These are phyloP conservation scores for Ganoderma resinaceum DNA, from an alignment of 1,284 basidiomycete genomes.

Conservation along the genomic window DNA sequence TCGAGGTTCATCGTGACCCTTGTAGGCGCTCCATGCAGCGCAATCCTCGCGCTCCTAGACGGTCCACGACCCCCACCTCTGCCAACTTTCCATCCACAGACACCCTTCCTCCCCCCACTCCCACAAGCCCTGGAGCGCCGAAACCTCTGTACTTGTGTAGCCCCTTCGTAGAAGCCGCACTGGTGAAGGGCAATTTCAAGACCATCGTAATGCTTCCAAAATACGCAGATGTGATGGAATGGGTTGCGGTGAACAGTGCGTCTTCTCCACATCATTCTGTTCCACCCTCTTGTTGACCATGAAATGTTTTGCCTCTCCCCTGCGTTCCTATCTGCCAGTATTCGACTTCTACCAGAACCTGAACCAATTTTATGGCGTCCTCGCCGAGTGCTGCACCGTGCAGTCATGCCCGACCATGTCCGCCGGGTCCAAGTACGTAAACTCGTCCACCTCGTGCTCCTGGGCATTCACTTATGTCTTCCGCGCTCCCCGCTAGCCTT, in stretches of 20 bases:
- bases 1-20: constrained; percentile 20
- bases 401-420: constrained; percentile 94
- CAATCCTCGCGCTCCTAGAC: constrained; percentile 66
- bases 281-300: background rate
- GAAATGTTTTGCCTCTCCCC: background rate
- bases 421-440: constrained; percentile 79
- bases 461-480: background rate
- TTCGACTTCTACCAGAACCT: constrained; percentile 97
- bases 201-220: constrained; percentile 98
- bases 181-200: constrained; percentile 99
- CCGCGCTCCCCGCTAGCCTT: constrained; percentile 61
- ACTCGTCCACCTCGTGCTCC: constrained; percentile 39
- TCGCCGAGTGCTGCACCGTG: constrained; percentile 94
- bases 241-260: constrained; percentile 97
- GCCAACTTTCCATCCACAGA: constrained; percentile 59
- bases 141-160: constrained; percentile 92
- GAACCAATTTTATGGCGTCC: constrained; percentile 96
- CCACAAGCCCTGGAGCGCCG: constrained; percentile 50
- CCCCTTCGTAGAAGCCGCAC: constrained; percentile 95
- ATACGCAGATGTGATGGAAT: constrained; percentile 97
- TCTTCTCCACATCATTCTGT: constrained; percentile 22
- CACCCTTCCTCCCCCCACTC: constrained; percentile 48
- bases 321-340: constrained; percentile 53
- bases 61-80: constrained; percentile 75
- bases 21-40: constrained; percentile 74